Percentiles rank a stretch among this genome's conserved stretches.
phyloP scores from a whole-genome alignment of 352 stramenopile genomes.

The Globisporangium perplexum region DNA sequence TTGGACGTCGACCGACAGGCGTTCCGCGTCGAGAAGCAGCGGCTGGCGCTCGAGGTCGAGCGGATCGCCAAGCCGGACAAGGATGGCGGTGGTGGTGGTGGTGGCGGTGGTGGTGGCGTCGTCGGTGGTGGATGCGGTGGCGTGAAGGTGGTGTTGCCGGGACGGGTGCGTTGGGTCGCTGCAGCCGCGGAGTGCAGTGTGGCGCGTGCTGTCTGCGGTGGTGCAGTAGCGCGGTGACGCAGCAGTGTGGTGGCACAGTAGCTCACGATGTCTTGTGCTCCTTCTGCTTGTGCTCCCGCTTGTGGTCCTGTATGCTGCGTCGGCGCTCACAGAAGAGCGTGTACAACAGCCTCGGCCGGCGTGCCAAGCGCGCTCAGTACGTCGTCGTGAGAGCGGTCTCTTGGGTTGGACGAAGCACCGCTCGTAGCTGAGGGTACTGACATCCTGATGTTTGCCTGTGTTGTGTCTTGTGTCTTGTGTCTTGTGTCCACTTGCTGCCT shows the following conservation, averaged over 20 bases:
- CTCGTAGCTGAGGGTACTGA: no score
- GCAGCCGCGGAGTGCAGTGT: not conserved
- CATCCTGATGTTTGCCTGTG: not conserved
- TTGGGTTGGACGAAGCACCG: no score
- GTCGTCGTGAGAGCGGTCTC: not conserved
- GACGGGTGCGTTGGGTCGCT: slow-evolving; percentile 13
- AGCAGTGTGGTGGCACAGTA: no score
- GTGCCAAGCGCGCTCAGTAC: slow-evolving; percentile 33
- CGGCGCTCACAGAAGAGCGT: slow-evolving; percentile 23
- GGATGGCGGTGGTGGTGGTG: slow-evolving; percentile 8
- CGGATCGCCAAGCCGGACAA: slow-evolving; percentile 38
- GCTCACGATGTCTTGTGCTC: not conserved
- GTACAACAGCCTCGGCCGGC: slow-evolving; percentile 30
- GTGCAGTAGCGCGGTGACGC: no score
- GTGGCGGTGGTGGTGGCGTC: no score
- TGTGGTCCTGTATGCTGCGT: no score
- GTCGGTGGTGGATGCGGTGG: no score
- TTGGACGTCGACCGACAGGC: slow-evolving; percentile 42
- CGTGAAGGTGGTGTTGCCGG: slow-evolving; percentile 24
- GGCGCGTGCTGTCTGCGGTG: not conserved
- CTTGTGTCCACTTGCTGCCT: not conserved
- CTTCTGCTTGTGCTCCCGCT: no score
- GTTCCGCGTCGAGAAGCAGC: slow-evolving; percentile 44
- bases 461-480: not conserved
- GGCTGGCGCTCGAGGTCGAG: slow-evolving; percentile 40